These are phyloP conservation scores for Mycena rebaudengoi DNA, from an alignment of 768 basidiomycete genomes.

Conservation along the genomic window DNA sequence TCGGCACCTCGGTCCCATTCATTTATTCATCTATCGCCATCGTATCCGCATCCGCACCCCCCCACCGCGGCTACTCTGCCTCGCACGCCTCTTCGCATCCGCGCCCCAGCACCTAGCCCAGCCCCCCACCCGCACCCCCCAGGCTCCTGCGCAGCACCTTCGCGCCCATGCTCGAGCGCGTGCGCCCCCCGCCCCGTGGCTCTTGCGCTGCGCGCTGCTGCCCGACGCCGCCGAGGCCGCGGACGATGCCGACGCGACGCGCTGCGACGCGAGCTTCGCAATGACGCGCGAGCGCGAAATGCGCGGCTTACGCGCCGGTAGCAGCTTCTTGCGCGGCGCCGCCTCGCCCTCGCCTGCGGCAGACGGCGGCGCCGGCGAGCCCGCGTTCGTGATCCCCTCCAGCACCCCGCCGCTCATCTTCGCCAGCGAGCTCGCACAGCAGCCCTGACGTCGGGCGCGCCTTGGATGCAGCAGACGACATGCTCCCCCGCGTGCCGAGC, in stretches of 20 bases:
- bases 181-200: slow-evolving; percentile 40
- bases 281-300: slow-evolving; percentile 86
- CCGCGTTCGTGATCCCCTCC: slow-evolving; percentile 49
- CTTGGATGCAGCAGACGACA: slow-evolving; percentile 16
- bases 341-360: slow-evolving; percentile 35
- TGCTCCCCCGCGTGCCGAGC: slow-evolving; percentile 33
- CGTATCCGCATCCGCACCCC: slow-evolving; percentile 10
- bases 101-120: slow-evolving; percentile 38
- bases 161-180: slow-evolving; percentile 63
- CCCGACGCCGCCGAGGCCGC: slow-evolving; percentile 27
- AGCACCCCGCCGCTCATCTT: slow-evolving; percentile 49
- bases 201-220: slow-evolving; percentile 27
- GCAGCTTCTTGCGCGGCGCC: too few relatives aligned
- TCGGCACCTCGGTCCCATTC: too few relatives aligned
- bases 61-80: slow-evolving; percentile 57
- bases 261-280: slow-evolving; percentile 77
- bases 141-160: slow-evolving; percentile 51
- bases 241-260: slow-evolving; percentile 53
- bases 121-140: slow-evolving; percentile 36
- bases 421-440: slow-evolving; percentile 75
- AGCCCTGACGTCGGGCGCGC: slow-evolving; percentile 50
- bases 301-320: slow-evolving; percentile 67
- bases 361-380: slow-evolving; percentile 21
- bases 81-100: slow-evolving; percentile 67
- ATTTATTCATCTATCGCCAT: slow-evolving; percentile 23